These are phyloP conservation scores for Trichophyton rubrum DNA, from an alignment of 2,329 filamentous ascomycete species.

Conservation along the genomic window DNA sequence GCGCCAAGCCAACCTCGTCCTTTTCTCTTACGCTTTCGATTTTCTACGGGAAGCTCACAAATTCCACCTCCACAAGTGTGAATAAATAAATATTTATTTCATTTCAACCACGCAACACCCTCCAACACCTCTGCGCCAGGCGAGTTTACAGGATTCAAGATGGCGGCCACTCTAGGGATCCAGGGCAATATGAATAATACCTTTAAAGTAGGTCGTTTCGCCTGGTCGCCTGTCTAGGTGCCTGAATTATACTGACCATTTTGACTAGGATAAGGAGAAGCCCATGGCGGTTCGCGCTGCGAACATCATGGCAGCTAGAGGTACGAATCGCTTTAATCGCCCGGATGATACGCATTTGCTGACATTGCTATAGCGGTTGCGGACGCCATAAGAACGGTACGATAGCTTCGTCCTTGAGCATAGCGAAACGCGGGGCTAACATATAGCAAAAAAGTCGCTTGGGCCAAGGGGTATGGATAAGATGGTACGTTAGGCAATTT, in stretches of 20 bases:
- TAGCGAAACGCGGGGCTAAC: constrained; percentile 29
- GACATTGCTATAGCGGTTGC: constrained; percentile 59
- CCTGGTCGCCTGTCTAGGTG: neutral
- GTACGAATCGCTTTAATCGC: constrained; percentile 36
- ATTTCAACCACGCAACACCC: neutral
- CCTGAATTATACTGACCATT: constrained; percentile 5
- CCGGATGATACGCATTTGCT: constrained; percentile 15
- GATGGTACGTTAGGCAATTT: constrained; percentile 46
- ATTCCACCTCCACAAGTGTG: constrained; percentile 4
- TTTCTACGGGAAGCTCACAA: constrained; percentile 5
- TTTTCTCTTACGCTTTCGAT: neutral
- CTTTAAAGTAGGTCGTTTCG: constrained; percentile 46
- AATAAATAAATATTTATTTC: neutral
- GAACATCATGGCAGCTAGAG: constrained; percentile 95
- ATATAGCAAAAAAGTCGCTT: constrained; percentile 47
- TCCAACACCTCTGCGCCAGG: neutral
- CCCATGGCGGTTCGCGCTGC: constrained; percentile 88
- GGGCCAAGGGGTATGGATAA: constrained; percentile 98
- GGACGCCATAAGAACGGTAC: constrained; percentile 83
- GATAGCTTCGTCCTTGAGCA: constrained; percentile 17
- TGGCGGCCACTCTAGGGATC: constrained; percentile 39
- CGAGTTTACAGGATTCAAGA: constrained; percentile 23
- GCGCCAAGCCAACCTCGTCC: constrained; percentile 10
- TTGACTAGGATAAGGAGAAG: constrained; percentile 78
- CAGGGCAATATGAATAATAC: constrained; percentile 45